phyloP scores from a whole-genome alignment of 176 grass and related monocot species.

The Paspalum notatum region DNA sequence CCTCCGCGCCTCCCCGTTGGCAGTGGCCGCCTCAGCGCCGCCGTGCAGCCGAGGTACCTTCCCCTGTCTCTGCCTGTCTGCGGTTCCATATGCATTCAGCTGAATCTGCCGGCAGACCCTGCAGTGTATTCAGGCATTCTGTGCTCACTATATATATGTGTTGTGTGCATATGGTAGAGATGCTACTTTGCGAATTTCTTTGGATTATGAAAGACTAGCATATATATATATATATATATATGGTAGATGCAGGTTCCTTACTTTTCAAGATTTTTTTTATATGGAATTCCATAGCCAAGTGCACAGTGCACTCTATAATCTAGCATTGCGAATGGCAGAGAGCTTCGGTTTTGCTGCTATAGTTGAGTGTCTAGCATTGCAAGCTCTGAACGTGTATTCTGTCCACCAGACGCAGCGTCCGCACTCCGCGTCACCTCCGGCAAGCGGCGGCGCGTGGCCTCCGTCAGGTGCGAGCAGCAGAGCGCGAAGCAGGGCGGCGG shows the following conservation, averaged over 20 bases:
- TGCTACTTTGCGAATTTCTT: too few species aligned
- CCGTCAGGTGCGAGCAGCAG: constrained; percentile 65
- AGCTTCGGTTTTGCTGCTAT: too few species aligned
- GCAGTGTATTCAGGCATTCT: not conserved
- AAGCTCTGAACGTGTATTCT: not conserved
- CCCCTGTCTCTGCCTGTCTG: not conserved
- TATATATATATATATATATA: too few species aligned
- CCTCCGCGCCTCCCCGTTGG: constrained; percentile 6
- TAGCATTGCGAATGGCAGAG: too few species aligned
- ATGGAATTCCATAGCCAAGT: too few species aligned
- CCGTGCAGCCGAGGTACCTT: not conserved
- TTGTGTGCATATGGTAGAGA: too few species aligned
- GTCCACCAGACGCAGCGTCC: constrained; percentile 17
- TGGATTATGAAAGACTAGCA: too few species aligned
- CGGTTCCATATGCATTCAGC: not conserved
- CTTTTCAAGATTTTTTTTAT: too few species aligned
- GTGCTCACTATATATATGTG: not conserved
- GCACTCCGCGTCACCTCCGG: constrained; percentile 20
- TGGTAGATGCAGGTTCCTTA: too few species aligned
- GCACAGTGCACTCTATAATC: too few species aligned
- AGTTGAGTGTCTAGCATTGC: not conserved
- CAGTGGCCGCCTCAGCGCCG: not conserved
- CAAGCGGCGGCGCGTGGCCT: not conserved
- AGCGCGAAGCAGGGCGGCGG: constrained; percentile 48
- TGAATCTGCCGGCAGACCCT: not conserved